Conservation (phyloP, 768 basidiomycete genomes). For the Lactarius sp. region DNA sequence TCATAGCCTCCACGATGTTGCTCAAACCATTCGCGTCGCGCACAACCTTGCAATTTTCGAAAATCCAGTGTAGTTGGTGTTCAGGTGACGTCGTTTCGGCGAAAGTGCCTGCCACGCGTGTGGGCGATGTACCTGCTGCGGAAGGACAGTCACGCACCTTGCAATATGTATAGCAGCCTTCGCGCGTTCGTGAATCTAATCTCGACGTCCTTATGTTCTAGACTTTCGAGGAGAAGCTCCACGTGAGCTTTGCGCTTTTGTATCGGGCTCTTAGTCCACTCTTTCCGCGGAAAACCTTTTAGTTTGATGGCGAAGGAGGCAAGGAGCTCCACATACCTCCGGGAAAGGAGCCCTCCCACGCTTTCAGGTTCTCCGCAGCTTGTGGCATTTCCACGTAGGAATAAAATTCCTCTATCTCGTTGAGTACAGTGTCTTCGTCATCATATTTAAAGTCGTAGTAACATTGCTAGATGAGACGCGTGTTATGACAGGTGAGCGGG, state of each 20-base stretch:
- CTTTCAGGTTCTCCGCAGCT: slow-evolving; percentile 78
- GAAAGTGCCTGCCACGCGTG: slow-evolving; percentile 62
- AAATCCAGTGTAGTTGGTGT: slow-evolving; percentile 93
- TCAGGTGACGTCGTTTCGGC: slow-evolving; percentile 89
- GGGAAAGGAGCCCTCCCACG: slow-evolving; percentile 80
- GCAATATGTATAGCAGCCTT: slow-evolving; percentile 82
- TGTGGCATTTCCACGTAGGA: slow-evolving; percentile 94
- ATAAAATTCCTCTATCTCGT: slow-evolving; percentile 97
- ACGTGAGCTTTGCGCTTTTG: slow-evolving; percentile 66
- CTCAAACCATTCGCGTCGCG: slow-evolving; percentile 78
- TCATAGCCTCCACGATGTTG: slow-evolving; percentile 81
- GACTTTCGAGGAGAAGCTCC: slow-evolving; percentile 74
- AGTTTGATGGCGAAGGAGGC: slow-evolving; percentile 17
- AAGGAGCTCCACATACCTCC: slow-evolving; percentile 48
- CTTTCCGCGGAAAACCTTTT: slow-evolving; percentile 37
- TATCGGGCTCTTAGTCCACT: slow-evolving; percentile 71
- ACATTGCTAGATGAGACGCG: slow-evolving; percentile 53
- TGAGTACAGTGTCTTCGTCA: slow-evolving; percentile 93
- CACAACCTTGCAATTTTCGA: slow-evolving; percentile 87
- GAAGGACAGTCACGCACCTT: slow-evolving; percentile 51
- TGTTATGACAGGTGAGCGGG: background rate
- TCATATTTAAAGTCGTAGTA: slow-evolving; percentile 92
- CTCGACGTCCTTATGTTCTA: slow-evolving; percentile 83
- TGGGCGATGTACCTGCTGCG: slow-evolving; percentile 10
- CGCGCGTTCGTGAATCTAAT: slow-evolving; percentile 84